Evolutionary conservation across 768 basidiomycete genomes (phyloP).

Genomic region (Leccinum longicurvipes): DNA sequence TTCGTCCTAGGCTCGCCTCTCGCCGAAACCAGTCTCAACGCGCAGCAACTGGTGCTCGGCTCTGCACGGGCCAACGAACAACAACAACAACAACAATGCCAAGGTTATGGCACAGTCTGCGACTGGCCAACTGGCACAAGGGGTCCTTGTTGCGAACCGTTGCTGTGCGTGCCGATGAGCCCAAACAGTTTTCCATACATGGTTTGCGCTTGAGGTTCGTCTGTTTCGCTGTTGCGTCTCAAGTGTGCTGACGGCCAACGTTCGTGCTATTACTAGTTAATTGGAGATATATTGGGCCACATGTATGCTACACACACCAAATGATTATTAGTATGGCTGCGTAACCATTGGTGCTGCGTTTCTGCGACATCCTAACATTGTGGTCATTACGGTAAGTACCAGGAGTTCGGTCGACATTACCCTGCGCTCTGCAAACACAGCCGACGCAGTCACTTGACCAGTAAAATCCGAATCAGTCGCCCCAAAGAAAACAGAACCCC

Average conservation of each 20-base stretch:
- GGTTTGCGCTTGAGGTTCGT: slow-evolving; percentile 12
- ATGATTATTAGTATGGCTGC: neutral
- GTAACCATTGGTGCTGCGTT: neutral
- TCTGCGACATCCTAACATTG: neutral
- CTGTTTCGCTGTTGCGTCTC: neutral
- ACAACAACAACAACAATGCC: neutral
- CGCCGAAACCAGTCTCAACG: neutral
- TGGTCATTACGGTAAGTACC: neutral
- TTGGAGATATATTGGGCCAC: neutral
- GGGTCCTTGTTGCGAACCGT: slow-evolving; percentile 10
- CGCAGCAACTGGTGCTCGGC: slow-evolving; percentile 2
- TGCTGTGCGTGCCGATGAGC: slow-evolving; percentile 9
- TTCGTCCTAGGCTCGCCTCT: slow-evolving; percentile 4
- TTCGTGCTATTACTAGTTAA: neutral
- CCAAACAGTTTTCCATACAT: slow-evolving; percentile 3
- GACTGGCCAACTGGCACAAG: slow-evolving; percentile 5
- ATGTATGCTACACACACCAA: neutral
- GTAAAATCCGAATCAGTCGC: too few species aligned
- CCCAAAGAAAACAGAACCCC: neutral
- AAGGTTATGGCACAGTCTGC: neutral
- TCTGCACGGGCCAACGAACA: neutral
- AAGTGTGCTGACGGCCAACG: neutral
- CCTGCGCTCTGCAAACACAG: neutral
- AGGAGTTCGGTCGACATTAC: neutral
- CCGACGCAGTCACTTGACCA: neutral